A percentile compares a stretch with the other conserved stretches of the same genome.
Conservation (phyloP, 1,284 basidiomycete species). For the Pyrrhoderma lamaoense region DNA sequence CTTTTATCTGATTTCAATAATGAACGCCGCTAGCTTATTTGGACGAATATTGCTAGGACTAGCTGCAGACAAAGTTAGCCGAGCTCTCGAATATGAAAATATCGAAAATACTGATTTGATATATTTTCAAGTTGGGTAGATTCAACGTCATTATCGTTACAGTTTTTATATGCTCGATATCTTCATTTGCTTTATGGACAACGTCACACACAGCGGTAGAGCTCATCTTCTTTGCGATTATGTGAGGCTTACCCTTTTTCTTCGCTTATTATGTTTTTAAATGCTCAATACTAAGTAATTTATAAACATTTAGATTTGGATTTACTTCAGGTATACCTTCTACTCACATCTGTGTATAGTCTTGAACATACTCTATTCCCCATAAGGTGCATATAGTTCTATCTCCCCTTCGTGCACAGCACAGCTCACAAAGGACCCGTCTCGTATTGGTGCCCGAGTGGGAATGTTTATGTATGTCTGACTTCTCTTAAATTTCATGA, state of each 20-base stretch:
- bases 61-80: conserved; percentile 13
- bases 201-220: conserved; percentile 12
- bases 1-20: conserved; percentile 17
- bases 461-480: conserved; percentile 15
- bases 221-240: conserved; percentile 15
- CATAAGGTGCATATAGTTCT: conserved; percentile 15
- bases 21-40: conserved; percentile 17
- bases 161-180: conserved; percentile 6
- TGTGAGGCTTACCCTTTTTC: too few species aligned
- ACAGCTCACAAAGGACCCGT: conserved; percentile 13
- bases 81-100: background rate
- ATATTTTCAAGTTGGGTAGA: conserved; percentile 14
- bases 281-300: too few species aligned
- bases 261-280: too few species aligned
- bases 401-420: conserved; percentile 18
- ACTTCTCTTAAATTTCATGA: too few species aligned
- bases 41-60: conserved; percentile 14
- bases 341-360: background rate
- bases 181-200: conserved; percentile 17
- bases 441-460: conserved; percentile 17
- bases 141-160: conserved; percentile 15
- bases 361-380: conserved; percentile 6
- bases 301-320: too few species aligned
- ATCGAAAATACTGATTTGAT: too few species aligned
- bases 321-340: background rate